Percentiles rank a stretch among this genome's conserved stretches.
Evolutionary conservation across 2,329 filamentous ascomycete genomes (phyloP).

Genomic region (Beauveria sp.): DNA sequence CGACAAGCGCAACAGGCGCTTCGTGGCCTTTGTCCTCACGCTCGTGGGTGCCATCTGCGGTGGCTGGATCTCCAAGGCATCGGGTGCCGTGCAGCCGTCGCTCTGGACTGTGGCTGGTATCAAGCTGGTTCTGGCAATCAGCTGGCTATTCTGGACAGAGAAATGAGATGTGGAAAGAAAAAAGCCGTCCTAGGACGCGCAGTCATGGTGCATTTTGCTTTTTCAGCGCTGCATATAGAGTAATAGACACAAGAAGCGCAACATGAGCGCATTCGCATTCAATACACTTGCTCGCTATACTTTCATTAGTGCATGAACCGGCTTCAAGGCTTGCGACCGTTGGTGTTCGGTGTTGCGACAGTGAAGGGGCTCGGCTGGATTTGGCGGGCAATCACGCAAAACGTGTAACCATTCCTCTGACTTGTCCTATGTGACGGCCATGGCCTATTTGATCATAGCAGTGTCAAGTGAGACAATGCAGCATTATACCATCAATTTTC

Average conservation of each 20-base stretch:
- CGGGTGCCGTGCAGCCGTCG: constrained; percentile 31
- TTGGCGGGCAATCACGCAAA: background rate
- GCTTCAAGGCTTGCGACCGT: background rate
- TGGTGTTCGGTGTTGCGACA: background rate
- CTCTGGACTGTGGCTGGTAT: constrained; percentile 39
- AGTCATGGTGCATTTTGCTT: background rate
- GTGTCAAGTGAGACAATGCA: background rate
- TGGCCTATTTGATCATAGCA: too few relatives aligned
- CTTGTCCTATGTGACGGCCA: background rate
- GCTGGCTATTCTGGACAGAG: constrained; percentile 27
- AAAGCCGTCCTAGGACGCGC: background rate
- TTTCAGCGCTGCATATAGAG: constrained; percentile 11
- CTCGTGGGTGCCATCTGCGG: constrained; percentile 39
- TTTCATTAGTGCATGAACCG: background rate
- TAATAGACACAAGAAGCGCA: constrained; percentile 5
- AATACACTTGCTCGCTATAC: background rate
- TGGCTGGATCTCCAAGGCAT: constrained; percentile 39
- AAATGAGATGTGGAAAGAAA: background rate
- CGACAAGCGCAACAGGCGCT: constrained; percentile 41
- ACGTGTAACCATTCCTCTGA: too few relatives aligned
- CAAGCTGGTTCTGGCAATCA: constrained; percentile 33
- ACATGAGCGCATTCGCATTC: background rate
- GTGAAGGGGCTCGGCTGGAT: background rate
- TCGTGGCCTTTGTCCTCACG: constrained; percentile 36
- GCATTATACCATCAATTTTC: background rate